Percentiles rank a stretch among this genome's conserved stretches.
phyloP scores from a whole-genome alignment of 2,329 filamentous ascomycete genomes.

The Talaromyces islandicus region DNA sequence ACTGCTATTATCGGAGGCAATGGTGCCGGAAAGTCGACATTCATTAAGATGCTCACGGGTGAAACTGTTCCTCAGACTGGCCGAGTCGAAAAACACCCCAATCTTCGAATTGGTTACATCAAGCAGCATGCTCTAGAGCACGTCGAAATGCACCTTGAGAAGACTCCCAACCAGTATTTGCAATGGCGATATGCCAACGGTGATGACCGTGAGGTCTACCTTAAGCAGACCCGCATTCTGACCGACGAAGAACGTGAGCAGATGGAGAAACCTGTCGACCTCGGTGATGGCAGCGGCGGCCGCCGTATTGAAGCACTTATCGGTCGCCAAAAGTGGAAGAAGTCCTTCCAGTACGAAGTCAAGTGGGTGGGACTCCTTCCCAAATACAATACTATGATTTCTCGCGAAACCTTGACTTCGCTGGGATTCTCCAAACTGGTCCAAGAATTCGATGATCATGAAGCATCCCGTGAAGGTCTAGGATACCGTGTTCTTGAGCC shows the following conservation, averaged over 20 bases:
- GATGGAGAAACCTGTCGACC: conserved; percentile 83
- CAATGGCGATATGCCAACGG: conserved; percentile 98
- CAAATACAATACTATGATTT: conserved; percentile 89
- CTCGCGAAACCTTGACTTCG: conserved; percentile 80
- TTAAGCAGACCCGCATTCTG: conserved; percentile 93
- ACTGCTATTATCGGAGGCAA: conserved; percentile 96
- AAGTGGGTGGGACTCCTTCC: conserved; percentile 88
- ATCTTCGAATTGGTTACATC: conserved; percentile 97
- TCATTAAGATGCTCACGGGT: conserved; percentile 95
- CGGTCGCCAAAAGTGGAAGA: conserved; percentile 97
- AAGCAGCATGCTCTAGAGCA: conserved; percentile 99
- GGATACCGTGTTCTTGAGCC: conserved; percentile 92
- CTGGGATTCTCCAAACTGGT: conserved; percentile 88
- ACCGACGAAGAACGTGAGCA: conserved; percentile 80
- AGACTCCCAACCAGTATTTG: conserved; percentile 97
- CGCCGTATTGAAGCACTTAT: conserved; percentile 82
- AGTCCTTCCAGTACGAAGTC: conserved; percentile 97
- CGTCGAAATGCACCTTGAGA: conserved; percentile 98
- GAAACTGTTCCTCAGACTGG: conserved; percentile 78
- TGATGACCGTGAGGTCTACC: conserved; percentile 90
- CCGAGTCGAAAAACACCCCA: conserved; percentile 96
- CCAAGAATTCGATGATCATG: conserved; percentile 98
- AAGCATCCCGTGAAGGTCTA: conserved; percentile 95
- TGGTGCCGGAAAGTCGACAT: conserved; percentile 94
- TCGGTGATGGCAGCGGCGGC: conserved; percentile 72